These are phyloP conservation scores for Kernera saxatilis DNA, from an alignment of 345 rosid species.

Conservation along the genomic window DNA sequence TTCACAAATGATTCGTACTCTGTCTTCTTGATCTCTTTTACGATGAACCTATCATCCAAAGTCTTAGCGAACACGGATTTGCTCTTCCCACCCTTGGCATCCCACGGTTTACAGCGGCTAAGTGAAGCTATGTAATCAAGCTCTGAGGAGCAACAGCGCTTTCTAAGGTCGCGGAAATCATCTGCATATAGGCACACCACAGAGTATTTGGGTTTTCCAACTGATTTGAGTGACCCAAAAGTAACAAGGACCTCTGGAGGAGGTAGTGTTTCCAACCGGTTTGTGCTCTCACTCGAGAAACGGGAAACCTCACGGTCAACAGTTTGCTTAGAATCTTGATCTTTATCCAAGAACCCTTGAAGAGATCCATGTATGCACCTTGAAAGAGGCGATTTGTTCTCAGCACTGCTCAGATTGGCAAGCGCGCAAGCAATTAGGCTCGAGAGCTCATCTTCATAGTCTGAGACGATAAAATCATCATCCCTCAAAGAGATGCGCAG, in stretches of 20 bases:
- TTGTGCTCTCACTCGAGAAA: constrained; percentile 67
- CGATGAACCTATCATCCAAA: constrained; percentile 75
- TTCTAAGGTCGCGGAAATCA: constrained; percentile 74
- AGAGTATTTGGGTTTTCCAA: constrained; percentile 72
- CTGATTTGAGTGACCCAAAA: constrained; percentile 55
- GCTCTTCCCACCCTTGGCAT: constrained; percentile 98
- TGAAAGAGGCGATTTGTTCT: constrained; percentile 34
- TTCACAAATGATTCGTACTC: constrained; percentile 84
- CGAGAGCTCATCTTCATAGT: constrained; percentile 85
- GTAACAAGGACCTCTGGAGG: constrained; percentile 51
- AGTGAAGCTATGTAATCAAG: constrained; percentile 78
- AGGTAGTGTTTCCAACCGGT: constrained; percentile 52
- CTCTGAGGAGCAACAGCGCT: constrained; percentile 66
- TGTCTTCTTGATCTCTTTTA: constrained; percentile 92
- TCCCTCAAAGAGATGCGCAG: constrained; percentile 59
- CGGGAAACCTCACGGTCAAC: constrained; percentile 50
- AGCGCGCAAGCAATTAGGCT: constrained; percentile 90
- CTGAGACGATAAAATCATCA: constrained; percentile 56
- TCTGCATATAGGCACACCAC: constrained; percentile 66
- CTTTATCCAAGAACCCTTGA: constrained; percentile 51
- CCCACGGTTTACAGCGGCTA: constrained; percentile 86
- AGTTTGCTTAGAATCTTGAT: constrained; percentile 35
- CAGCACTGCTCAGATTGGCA: constrained; percentile 37
- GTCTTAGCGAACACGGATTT: constrained; percentile 84
- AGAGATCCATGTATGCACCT: constrained; percentile 51